A percentile compares a stretch with the other conserved stretches of the same genome.
Conservation (phyloP, 2,329 filamentous ascomycete genomes). For the Colletotrichum limetticola region DNA sequence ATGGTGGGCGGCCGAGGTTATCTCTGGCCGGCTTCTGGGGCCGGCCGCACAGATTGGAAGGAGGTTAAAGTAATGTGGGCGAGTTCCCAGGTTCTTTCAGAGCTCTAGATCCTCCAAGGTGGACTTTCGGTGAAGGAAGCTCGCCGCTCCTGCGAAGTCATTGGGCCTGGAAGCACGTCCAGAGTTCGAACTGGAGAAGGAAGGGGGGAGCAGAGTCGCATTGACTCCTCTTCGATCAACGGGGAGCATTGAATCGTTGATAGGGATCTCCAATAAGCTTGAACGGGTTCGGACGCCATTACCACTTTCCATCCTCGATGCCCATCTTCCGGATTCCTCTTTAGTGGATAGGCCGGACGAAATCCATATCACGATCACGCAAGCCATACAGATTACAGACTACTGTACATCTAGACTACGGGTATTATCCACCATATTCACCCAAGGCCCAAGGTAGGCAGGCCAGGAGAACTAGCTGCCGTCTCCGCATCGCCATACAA, state of each 20-base stretch:
- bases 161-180: not conserved
- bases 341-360: not conserved
- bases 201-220: not conserved
- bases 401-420: not conserved
- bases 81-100: not conserved
- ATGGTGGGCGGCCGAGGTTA: not conserved
- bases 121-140: not conserved
- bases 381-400: not conserved
- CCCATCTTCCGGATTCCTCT: slow-evolving; percentile 6
- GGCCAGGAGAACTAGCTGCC: not conserved
- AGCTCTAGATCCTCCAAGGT: not conserved
- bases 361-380: slow-evolving; percentile 11
- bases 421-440: not conserved
- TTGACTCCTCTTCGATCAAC: slow-evolving; percentile 13
- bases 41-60: not conserved
- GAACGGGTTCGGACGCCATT: slow-evolving; percentile 17
- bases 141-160: not conserved
- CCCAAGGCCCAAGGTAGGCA: not conserved
- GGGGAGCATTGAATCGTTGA: not conserved
- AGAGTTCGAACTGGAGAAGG: not conserved
- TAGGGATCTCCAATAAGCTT: slow-evolving; percentile 13
- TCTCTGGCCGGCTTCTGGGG: not conserved
- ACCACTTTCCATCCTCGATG: slow-evolving; percentile 24
- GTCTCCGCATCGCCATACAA: slow-evolving; percentile 13
- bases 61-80: not conserved